Percentiles rank a stretch among this genome's conserved stretches.
Evolutionary conservation across 129 eudicot species (phyloP).

Genomic region (Flaveria sonorensis): DNA sequence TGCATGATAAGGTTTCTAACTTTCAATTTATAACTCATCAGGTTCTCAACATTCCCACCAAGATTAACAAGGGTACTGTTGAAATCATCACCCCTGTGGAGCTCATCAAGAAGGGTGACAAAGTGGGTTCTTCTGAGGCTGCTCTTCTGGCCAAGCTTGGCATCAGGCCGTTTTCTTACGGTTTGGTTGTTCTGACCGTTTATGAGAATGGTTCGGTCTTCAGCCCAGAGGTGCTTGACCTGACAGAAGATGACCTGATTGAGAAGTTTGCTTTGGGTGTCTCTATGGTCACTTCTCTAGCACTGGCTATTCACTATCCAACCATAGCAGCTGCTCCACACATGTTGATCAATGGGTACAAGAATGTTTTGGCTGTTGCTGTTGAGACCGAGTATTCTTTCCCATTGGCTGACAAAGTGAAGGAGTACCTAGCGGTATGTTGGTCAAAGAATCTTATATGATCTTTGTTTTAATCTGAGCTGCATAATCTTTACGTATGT

Average conservation of each 20-base stretch:
- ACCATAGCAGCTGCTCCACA: constrained; percentile 88
- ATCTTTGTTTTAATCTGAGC: neutral
- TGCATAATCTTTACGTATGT: neutral
- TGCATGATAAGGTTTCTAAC: neutral
- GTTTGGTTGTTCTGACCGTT: constrained; percentile 56
- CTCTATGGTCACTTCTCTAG: constrained; percentile 61
- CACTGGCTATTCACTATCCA: constrained; percentile 70
- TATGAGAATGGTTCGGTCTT: constrained; percentile 82
- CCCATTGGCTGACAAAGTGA: constrained; percentile 74
- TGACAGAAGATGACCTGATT: constrained; percentile 73
- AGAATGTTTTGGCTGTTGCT: constrained; percentile 73
- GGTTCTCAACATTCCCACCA: constrained; percentile 94
- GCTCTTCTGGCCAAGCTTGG: constrained; percentile 83
- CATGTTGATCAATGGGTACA: constrained; percentile 85
- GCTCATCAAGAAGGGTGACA: constrained; percentile 88
- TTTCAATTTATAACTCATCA: neutral
- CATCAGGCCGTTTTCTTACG: constrained; percentile 89
- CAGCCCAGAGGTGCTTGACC: constrained; percentile 73
- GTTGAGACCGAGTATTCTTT: constrained; percentile 70
- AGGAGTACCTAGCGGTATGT: constrained; percentile 74
- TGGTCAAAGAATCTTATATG: too few relatives aligned
- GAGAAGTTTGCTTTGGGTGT: constrained; percentile 80
- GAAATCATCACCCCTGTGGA: constrained; percentile 95
- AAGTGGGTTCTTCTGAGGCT: constrained; percentile 94
- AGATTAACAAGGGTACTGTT: constrained; percentile 96